Percentiles rank a stretch among this genome's conserved stretches.
phyloP scores from a whole-genome alignment of 2,329 filamentous ascomycete species.

The Alternaria conjuncta region DNA sequence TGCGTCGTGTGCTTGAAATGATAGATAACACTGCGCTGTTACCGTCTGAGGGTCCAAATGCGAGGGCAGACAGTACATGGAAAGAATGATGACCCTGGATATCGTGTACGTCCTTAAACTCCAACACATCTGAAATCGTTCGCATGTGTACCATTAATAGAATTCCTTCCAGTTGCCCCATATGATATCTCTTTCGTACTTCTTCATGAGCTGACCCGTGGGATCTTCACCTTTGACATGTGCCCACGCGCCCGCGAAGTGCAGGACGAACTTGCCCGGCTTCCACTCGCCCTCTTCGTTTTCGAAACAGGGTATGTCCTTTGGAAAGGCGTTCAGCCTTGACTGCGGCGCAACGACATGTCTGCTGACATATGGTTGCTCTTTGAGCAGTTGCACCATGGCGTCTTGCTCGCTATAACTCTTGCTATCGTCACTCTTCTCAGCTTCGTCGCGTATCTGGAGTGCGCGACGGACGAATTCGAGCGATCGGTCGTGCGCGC shows the following conservation, averaged over 20 bases:
- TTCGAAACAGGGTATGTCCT: conserved; percentile 50
- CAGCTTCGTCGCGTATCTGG: conserved; percentile 31
- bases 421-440: conserved; percentile 28
- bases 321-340: conserved; percentile 50
- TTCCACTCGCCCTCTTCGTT: conserved; percentile 37
- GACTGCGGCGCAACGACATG: conserved; percentile 45
- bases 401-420: conserved; percentile 48
- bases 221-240: conserved; percentile 49
- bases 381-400: conserved; percentile 43
- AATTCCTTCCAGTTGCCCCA: conserved; percentile 45
- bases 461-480: conserved; percentile 42
- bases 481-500: conserved; percentile 44
- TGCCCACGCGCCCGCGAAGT: conserved; percentile 53
- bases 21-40: background rate
- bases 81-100: background rate
- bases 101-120: background rate
- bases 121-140: background rate
- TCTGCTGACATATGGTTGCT: conserved; percentile 27
- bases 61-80: background rate
- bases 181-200: conserved; percentile 43
- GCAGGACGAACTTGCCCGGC: conserved; percentile 47
- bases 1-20: background rate
- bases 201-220: conserved; percentile 48
- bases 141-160: conserved; percentile 15
- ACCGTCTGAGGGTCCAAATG: background rate